Conservation (phyloP, 1,139 yeast species). For the Taiozyma sp. region DNA sequence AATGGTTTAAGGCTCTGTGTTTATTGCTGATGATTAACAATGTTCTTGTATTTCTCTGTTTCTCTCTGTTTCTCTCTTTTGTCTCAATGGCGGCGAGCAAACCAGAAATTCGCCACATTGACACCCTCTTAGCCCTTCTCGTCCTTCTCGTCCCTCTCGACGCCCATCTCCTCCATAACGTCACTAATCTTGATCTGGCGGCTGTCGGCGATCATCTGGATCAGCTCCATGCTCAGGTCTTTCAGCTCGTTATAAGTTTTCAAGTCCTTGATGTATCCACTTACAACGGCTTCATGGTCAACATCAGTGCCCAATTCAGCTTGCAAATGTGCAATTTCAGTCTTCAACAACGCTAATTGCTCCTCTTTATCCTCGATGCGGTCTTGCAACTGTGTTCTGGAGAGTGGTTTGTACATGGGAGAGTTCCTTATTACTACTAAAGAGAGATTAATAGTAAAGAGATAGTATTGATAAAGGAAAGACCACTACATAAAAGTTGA, state of each 20-base stretch:
- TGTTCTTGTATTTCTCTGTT: not conserved
- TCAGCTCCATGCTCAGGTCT: conserved; percentile 44
- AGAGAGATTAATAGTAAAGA: not conserved
- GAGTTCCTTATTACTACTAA: too few relatives aligned
- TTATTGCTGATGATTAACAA: too few relatives aligned
- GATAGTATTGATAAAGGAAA: too few relatives aligned
- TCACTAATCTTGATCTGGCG: conserved; percentile 38
- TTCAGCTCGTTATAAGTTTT: conserved; percentile 45
- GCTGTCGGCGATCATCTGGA: conserved; percentile 49
- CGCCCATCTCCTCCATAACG: conserved; percentile 33
- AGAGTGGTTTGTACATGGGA: not conserved
- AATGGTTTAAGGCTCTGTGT: too few relatives aligned
- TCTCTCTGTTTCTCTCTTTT: not conserved
- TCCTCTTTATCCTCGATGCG: conserved; percentile 3
- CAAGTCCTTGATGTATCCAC: conserved; percentile 38
- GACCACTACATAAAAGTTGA: not conserved
- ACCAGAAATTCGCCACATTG: not conserved
- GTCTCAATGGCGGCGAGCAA: not conserved
- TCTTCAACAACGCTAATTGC: conserved; percentile 3
- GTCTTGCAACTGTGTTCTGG: not conserved
- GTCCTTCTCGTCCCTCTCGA: conserved; percentile 1
- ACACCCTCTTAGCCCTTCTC: not conserved
- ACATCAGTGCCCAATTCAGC: conserved; percentile 1
- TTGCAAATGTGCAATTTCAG: conserved; percentile 2
- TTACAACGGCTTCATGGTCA: conserved; percentile 25